Evolutionary conservation across 495 filamentous ascomycete genomes (phyloP), one percentile per base, ranked within the genome.

Genomic region (Annulohypoxylon moriforme): DNA sequence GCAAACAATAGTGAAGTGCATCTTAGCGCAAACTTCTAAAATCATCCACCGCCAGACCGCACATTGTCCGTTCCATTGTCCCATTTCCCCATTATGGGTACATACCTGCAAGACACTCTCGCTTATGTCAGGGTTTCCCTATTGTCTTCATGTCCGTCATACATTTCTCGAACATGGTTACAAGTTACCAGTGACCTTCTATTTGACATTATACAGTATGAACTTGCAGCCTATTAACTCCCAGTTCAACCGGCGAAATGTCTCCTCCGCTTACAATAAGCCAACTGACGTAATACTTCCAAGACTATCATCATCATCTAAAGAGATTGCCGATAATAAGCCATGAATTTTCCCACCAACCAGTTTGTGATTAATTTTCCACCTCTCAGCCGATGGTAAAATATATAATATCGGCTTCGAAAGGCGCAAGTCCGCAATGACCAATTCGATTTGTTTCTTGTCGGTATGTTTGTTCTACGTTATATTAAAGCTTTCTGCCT

Each of bases 221-320:
- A 1, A 14, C 11, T 1, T 16, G n/a, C 8, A 18, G 8, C 20
- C 16, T 9, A 20, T 44, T 1, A 44, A 44, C 40, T 20, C 5
- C 8, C 6, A 44, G 3, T 44, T 20, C 40, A 44, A 20, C 6
- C 16, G 8, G 40, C 40, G n/a, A 44, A 24, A 56, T 33, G 34
- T 33, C 53, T 3, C 13, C n/a, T 31, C 56, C 57, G 66, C 49
- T 62, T 68, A 68, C 49, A 57, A 68, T 49, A 57, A n/a, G 29
- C 18, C 27, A 29, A 29, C 27, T 29, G 27, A 29, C 42, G 33
- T 59, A 42, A 46, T 57, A 20, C 36, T 40, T 14, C 3, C 36
- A 40, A 36, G 13, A 14, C 36, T 27, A 25, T 50, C 46, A 50
- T 5, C 20, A 9, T 25, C 20, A 44, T 50, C 24, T 18, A 44